phyloP scores from a whole-genome alignment of 305 asterid genomes.

The Fraxinus floribunda region DNA sequence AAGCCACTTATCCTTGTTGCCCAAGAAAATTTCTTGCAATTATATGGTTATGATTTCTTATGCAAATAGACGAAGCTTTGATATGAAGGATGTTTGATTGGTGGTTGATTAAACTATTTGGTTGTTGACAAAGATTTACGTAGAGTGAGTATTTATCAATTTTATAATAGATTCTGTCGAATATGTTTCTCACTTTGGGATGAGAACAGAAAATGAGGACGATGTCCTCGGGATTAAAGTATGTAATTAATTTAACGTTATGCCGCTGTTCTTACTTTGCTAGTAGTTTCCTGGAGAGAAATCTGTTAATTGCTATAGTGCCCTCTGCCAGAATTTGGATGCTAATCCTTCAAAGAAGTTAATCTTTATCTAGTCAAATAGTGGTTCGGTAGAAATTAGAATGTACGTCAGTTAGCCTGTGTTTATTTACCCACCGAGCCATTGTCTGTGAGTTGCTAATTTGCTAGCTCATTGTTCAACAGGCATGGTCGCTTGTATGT shows the following conservation, averaged over 20 bases:
- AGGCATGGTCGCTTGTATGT: background rate
- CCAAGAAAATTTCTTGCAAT: background rate
- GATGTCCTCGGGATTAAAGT: background rate
- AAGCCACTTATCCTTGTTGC: background rate
- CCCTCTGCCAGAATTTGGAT: background rate
- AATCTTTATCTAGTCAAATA: background rate
- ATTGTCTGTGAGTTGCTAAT: background rate
- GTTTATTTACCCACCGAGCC: background rate
- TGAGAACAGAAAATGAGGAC: background rate
- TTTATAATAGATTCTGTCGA: background rate
- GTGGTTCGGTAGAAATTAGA: background rate
- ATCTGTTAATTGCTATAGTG: background rate
- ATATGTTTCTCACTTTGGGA: background rate
- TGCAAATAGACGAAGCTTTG: background rate
- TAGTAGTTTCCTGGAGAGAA: background rate
- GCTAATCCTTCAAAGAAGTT: background rate
- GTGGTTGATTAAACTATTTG: background rate
- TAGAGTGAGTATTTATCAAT: background rate
- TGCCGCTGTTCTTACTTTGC: background rate
- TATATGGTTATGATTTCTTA: background rate
- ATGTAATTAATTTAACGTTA: background rate
- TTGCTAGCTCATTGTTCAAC: background rate
- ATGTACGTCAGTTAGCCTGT: background rate
- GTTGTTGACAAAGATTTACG: background rate
- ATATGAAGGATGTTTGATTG: background rate